Percentiles rank a stretch among this genome's conserved stretches.
These are phyloP conservation scores for Salix koriyanagi DNA, from an alignment of 345 rosid genomes.

Conservation along the genomic window DNA sequence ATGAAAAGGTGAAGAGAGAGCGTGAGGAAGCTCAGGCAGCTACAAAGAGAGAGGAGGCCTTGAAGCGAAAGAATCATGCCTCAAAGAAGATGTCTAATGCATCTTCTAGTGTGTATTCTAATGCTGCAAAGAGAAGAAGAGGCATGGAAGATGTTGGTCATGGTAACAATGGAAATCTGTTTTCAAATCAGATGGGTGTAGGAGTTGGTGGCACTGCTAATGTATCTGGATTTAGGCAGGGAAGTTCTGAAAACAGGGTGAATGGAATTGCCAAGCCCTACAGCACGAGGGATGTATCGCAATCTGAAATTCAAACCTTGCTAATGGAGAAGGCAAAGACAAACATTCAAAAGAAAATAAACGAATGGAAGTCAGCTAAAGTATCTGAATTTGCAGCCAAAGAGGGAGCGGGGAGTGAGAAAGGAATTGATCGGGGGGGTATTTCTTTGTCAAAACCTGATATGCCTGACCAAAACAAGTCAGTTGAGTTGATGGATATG, in stretches of 20 bases:
- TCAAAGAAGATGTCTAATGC: conserved; percentile 30
- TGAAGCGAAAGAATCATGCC: conserved; percentile 37
- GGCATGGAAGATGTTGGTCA: conserved; percentile 38
- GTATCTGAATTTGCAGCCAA: conserved; percentile 20
- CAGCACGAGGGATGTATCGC: conserved; percentile 10
- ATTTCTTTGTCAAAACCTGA: conserved; percentile 17
- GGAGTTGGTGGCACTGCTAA: conserved; percentile 12
- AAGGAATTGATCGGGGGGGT: conserved; percentile 17
- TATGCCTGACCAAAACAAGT: conserved; percentile 9
- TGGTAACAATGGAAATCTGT: conserved; percentile 25
- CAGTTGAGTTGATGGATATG: background rate
- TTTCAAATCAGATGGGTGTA: conserved; percentile 18
- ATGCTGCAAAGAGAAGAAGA: conserved; percentile 42
- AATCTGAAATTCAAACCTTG: background rate
- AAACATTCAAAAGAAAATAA: conserved; percentile 7
- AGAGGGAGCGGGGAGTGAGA: conserved; percentile 12
- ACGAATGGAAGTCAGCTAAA: conserved; percentile 8
- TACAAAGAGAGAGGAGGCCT: conserved; percentile 35
- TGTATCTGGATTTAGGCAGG: conserved; percentile 13
- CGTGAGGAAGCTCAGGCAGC: conserved; percentile 58
- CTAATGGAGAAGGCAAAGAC: conserved; percentile 17
- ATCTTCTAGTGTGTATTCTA: conserved; percentile 25
- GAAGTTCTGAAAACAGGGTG: conserved; percentile 20
- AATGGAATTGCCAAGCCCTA: conserved; percentile 26
- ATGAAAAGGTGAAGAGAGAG: conserved; percentile 52